phyloP scores from a whole-genome alignment of 371 early-diverging fungal species.

The Apophysomyces elegans region DNA sequence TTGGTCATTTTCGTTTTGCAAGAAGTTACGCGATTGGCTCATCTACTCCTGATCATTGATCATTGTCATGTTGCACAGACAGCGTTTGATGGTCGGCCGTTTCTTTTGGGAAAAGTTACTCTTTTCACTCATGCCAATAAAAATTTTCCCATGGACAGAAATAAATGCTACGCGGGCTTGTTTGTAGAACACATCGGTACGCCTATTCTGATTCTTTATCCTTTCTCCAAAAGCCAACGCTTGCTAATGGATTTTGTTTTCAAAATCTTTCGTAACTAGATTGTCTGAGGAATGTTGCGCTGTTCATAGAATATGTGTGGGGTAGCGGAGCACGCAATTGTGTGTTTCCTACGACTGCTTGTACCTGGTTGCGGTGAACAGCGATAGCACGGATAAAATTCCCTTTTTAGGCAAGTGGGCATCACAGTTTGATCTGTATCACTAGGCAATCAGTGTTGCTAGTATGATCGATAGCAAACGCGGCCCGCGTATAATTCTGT shows the following conservation, averaged over 20 bases:
- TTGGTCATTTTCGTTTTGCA: neutral
- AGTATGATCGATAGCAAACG: neutral
- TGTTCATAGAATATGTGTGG: no score
- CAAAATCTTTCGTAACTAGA: neutral
- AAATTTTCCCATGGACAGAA: conserved; percentile 10
- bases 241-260: neutral
- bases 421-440: conserved; percentile 1
- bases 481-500: neutral
- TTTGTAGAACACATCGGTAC: neutral
- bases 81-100: neutral
- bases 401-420: neutral
- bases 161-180: conserved; percentile 5
- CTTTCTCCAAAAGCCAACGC: neutral
- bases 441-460: neutral
- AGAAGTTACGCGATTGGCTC: neutral
- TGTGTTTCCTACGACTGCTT: neutral
- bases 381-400: neutral
- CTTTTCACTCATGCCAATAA: neutral
- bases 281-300: no score
- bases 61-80: neutral
- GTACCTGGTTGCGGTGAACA: neutral
- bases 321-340: no score
- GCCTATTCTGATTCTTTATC: neutral
- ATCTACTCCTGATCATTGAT: conserved; percentile 1
- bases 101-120: conserved; percentile 1